Evolutionary conservation across 306 rosid species (phyloP), one percentile per base, ranked within the genome.

Genomic region (Dryas alaskensis): DNA sequence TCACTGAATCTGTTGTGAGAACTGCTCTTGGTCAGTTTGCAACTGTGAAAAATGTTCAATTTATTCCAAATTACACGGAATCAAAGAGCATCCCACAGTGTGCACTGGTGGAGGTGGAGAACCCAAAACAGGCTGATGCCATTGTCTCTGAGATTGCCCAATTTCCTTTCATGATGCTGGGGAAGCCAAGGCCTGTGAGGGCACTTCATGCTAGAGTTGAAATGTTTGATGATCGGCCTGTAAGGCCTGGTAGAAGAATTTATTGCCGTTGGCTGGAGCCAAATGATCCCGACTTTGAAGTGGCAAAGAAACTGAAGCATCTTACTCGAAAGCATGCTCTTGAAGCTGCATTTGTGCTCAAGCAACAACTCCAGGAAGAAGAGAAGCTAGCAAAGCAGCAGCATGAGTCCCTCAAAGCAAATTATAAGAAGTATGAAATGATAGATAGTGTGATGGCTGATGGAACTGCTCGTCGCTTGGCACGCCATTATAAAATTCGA

Each of bases 101-200:
- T 70, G 97, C 91, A 57, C 78, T 91, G 74, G 90, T 91, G 39
- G 94, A 89, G 79, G 73, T 94, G 87, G 96, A 88, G 43, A 84
- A 87, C 42, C 7, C 51, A 6, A 81, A 81, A 80, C 83, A 89
- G 85, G 97, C 74, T 13, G 37, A 52, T 65, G 85, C 83, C 25
- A 77, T 93, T 49, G 37, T 81, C 60, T 61, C 81, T 1, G 78
- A 73, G 82, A 19, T 81, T 12, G 6, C 58, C 0, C 80, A 84
- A 19, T 44, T 44, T 7, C 46, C 46, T 44, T 44, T 44, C 46
- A 44, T 44, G 46, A 44, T 44, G 0, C 5, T 7, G 46, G 46
- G 46, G 7, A 44, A 4, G 46, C 46, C 46, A 7, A 44, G 46
- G 46, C 8, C 46, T 44, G 46, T 44, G 46, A 44, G 46, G 46